Evolutionary conservation across 2,329 filamentous ascomycete species (phyloP).

Genomic region (Aspergillus glaucus): DNA sequence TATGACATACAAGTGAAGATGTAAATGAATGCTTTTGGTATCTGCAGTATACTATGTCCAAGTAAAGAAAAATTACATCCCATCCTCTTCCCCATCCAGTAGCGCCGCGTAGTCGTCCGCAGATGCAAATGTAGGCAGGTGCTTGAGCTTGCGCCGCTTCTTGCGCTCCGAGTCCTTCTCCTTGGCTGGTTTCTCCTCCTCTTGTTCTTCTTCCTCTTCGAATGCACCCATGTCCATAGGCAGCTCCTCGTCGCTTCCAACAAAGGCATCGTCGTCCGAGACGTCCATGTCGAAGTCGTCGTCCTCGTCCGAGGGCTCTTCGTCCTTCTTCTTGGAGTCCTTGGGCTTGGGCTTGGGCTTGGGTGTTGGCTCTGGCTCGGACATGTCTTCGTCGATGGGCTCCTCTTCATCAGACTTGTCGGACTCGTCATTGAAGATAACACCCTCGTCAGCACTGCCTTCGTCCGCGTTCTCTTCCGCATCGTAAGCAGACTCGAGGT

Average conservation of each 20-base stretch:
- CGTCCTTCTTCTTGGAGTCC: slow-evolving; percentile 26
- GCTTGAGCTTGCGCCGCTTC: slow-evolving; percentile 79
- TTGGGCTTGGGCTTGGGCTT: slow-evolving; percentile 14
- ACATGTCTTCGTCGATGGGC: slow-evolving; percentile 25
- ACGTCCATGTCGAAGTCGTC: slow-evolving; percentile 39
- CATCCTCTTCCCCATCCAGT: slow-evolving; percentile 63
- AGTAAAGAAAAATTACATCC: slow-evolving; percentile 23
- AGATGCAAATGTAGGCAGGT: slow-evolving; percentile 85
- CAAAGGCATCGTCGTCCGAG: slow-evolving; percentile 40
- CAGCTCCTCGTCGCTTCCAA: slow-evolving; percentile 51
- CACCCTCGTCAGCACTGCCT: slow-evolving; percentile 37
- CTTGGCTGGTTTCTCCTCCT: slow-evolving; percentile 37
- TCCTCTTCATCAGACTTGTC: slow-evolving; percentile 42
- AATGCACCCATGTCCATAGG: slow-evolving; percentile 44
- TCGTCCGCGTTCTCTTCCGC: slow-evolving; percentile 42
- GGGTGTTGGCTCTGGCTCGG: slow-evolving; percentile 18
- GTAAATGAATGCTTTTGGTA: slow-evolving; percentile 6
- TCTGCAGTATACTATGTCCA: slow-evolving; percentile 8
- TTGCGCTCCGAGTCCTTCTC: slow-evolving; percentile 41
- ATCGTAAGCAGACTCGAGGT: slow-evolving; percentile 47
- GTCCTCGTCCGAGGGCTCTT: slow-evolving; percentile 26
- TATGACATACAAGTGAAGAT: background rate
- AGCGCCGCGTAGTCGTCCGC: slow-evolving; percentile 88
- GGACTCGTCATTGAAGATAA: slow-evolving; percentile 44
- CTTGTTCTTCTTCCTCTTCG: slow-evolving; percentile 37